Evolutionary conservation across 768 basidiomycete genomes (phyloP).

Genomic region (Psilocybe azurescens): DNA sequence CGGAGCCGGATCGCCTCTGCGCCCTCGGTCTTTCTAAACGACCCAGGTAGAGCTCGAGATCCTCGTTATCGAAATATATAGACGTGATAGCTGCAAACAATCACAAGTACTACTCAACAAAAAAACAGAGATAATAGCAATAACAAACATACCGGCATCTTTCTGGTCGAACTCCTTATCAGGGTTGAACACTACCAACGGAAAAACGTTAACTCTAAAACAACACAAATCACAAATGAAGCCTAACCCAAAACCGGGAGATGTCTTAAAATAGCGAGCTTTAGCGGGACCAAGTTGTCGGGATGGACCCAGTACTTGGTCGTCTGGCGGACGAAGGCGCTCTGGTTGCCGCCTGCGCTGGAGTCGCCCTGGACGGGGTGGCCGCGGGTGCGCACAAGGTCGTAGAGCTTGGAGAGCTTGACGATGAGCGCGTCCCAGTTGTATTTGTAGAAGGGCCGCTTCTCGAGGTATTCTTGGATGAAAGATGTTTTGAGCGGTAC

Average conservation of each 20-base stretch:
- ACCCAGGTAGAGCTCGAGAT: conserved; percentile 94
- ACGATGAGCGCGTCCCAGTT: conserved; percentile 97
- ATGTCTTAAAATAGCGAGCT: conserved; percentile 90
- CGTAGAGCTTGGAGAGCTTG: conserved; percentile 92
- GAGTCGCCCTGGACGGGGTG: conserved; percentile 95
- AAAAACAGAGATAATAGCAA: conserved; percentile 6
- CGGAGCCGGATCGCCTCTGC: conserved; percentile 95
- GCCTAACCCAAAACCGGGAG: conserved; percentile 87
- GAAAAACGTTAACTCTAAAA: neutral
- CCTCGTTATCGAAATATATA: conserved; percentile 96
- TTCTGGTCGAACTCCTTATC: conserved; percentile 90
- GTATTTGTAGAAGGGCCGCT: conserved; percentile 95
- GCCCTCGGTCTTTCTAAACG: conserved; percentile 96
- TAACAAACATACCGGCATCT: conserved; percentile 66
- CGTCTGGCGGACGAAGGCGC: conserved; percentile 97
- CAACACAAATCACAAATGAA: neutral
- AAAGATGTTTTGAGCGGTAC: conserved; percentile 85
- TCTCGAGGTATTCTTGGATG: conserved; percentile 90
- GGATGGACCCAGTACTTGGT: conserved; percentile 99
- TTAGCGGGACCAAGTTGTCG: conserved; percentile 93
- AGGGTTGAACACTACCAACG: conserved; percentile 79
- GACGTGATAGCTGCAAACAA: conserved; percentile 81
- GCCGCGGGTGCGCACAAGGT: conserved; percentile 93
- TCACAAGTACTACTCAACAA: neutral
- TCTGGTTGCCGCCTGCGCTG: conserved; percentile 93